A percentile compares a stretch with the other conserved stretches of the same genome.
Evolutionary conservation across 1,139 yeast genomes (phyloP).

Genomic region (Yamadazyma pseudoaaseri): DNA sequence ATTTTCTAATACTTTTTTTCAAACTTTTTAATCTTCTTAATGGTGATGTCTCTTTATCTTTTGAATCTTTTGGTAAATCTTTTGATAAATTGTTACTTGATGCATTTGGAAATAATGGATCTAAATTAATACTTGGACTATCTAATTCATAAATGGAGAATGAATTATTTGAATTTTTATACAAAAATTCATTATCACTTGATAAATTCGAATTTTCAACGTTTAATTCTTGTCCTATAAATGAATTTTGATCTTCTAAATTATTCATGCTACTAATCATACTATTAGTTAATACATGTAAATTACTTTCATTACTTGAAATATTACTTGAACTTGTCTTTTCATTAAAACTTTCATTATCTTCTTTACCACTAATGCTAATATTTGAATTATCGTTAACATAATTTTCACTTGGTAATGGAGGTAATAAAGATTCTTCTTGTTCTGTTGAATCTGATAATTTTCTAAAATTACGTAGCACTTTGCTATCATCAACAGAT

Average conservation of each 20-base stretch:
- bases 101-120: slow-evolving; percentile 21
- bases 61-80: slow-evolving; percentile 2
- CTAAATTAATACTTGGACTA: slow-evolving; percentile 25
- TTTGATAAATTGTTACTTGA: slow-evolving; percentile 14
- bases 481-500: not conserved
- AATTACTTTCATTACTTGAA: not conserved
- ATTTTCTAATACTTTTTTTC: slow-evolving; percentile 18
- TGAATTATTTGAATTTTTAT: slow-evolving; percentile 16
- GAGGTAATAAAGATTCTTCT: slow-evolving; percentile 35
- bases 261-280: not conserved
- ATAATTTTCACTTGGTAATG: slow-evolving; percentile 26
- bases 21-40: slow-evolving; percentile 37
- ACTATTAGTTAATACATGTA: not conserved
- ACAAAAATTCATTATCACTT: slow-evolving; percentile 12
- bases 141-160: slow-evolving; percentile 30
- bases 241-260: slow-evolving; percentile 1
- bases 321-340: slow-evolving; percentile 1
- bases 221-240: not conserved
- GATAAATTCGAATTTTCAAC: not conserved
- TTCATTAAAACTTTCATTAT: slow-evolving; percentile 3
- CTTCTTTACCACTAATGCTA: slow-evolving; percentile 2
- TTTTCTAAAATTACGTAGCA: not conserved
- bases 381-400: slow-evolving; percentile 6
- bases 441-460: slow-evolving; percentile 1
- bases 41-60: slow-evolving; percentile 24